Conservation (phyloP, 2,329 filamentous ascomycete genomes). For the Trichoderma sp. region DNA sequence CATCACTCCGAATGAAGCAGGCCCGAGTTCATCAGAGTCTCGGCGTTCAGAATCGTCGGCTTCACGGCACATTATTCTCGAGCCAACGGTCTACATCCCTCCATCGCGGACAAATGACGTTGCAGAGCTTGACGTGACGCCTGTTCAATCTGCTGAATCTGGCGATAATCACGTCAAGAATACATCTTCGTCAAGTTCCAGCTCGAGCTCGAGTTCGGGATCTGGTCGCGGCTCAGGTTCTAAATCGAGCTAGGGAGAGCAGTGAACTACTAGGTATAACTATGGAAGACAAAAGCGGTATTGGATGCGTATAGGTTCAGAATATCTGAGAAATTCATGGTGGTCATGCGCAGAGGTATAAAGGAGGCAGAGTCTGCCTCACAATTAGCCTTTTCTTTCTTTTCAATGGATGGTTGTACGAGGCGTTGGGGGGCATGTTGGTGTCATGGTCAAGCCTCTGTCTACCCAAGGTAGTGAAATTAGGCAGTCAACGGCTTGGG, state of each 20-base stretch:
- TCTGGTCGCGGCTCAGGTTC: neutral
- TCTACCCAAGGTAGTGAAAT: neutral
- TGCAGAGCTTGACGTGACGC: neutral
- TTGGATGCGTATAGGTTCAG: neutral
- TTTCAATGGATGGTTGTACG: neutral
- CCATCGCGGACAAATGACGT: neutral
- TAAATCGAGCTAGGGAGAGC: neutral
- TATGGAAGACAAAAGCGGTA: neutral
- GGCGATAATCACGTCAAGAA: neutral
- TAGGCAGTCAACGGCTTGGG: neutral
- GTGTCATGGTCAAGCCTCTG: neutral
- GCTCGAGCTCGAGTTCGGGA: conserved; percentile 10
- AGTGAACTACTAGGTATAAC: neutral
- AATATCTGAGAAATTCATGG: neutral
- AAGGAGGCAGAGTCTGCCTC: neutral
- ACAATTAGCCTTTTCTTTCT: neutral
- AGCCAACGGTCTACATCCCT: conserved; percentile 19
- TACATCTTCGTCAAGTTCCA: conserved; percentile 12
- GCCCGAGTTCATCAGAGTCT: neutral
- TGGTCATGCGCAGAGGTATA: neutral
- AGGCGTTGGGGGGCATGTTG: neutral
- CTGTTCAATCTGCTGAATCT: neutral
- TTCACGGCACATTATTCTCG: conserved; percentile 11
- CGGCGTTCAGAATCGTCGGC: neutral
- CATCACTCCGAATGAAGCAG: conserved; percentile 1